Percentiles rank a stretch among this genome's conserved stretches.
Conservation (phyloP, 164 flowering plant species). For the Sedum album region DNA sequence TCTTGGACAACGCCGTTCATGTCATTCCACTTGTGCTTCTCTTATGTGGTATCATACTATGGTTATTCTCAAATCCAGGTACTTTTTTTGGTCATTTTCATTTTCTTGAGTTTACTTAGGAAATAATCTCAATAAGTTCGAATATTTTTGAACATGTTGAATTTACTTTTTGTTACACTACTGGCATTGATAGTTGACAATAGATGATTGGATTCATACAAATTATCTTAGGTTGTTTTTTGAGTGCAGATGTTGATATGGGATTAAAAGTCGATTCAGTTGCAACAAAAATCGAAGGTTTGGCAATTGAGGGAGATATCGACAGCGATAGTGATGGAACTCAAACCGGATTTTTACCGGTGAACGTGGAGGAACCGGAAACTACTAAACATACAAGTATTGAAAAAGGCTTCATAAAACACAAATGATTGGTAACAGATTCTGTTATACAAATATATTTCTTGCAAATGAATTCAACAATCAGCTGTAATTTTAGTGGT, state of each 20-base stretch:
- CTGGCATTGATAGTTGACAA: no score
- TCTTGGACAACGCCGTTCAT: background rate
- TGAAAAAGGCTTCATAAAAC: background rate
- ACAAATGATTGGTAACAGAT: background rate
- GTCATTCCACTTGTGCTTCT: conserved; percentile 1
- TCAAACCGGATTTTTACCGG: conserved; percentile 27
- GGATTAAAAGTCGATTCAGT: conserved; percentile 16
- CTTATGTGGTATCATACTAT: background rate
- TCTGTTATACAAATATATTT: background rate
- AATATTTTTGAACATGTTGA: no score
- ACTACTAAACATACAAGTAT: background rate
- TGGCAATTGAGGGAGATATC: conserved; percentile 36
- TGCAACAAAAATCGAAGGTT: conserved; percentile 28
- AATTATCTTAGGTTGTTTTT: background rate
- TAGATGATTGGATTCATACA: no score
- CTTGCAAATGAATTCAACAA: background rate
- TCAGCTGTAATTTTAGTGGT: no score
- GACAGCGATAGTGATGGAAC: conserved; percentile 37
- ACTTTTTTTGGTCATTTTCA: no score
- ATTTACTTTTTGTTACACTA: no score
- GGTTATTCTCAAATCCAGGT: conserved; percentile 6
- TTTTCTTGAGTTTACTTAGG: no score
- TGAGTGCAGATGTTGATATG: conserved; percentile 22
- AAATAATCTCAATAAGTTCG: background rate
- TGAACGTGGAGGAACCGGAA: background rate